A percentile compares a stretch with the other conserved stretches of the same genome.
phyloP scores from a whole-genome alignment of 2,329 filamentous ascomycete species.

The Dryadomyces quercus-mongolicae region DNA sequence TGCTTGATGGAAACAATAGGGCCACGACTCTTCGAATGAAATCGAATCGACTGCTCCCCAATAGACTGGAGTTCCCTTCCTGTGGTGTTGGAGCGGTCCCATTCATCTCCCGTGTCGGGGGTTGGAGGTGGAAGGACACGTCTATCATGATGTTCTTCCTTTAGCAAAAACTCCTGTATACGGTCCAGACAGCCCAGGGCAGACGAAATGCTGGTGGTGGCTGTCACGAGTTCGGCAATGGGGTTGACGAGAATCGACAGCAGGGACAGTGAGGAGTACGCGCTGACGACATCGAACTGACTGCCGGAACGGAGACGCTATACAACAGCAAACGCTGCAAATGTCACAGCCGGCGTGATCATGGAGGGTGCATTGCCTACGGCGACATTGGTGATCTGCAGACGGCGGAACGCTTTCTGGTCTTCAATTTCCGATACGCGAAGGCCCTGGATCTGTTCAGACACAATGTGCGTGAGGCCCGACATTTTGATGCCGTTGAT shows the following conservation, averaged over 20 bases:
- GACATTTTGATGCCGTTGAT: conserved; percentile 41
- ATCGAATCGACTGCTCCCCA: neutral
- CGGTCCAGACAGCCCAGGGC: neutral
- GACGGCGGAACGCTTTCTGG: neutral
- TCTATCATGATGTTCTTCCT: neutral
- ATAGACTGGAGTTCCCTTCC: neutral
- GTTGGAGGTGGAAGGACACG: neutral
- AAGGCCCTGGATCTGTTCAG: neutral
- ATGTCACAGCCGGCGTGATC: neutral
- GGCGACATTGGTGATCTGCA: conserved; percentile 2
- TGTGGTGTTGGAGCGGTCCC: neutral
- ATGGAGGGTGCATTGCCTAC: neutral
- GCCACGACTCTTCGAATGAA: neutral
- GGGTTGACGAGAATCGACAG: conserved; percentile 4
- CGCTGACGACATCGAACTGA: neutral
- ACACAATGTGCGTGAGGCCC: conserved; percentile 28
- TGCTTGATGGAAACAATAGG: neutral
- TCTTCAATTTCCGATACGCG: neutral
- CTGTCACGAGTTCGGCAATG: neutral
- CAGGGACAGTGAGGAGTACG: neutral
- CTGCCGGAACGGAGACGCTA: neutral
- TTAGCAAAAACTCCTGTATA: conserved; percentile 1
- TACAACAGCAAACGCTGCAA: neutral
- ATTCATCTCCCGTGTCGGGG: neutral
- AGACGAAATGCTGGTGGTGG: neutral